phyloP scores from a whole-genome alignment of 768 basidiomycete genomes.

The Boletus subparvulus region DNA sequence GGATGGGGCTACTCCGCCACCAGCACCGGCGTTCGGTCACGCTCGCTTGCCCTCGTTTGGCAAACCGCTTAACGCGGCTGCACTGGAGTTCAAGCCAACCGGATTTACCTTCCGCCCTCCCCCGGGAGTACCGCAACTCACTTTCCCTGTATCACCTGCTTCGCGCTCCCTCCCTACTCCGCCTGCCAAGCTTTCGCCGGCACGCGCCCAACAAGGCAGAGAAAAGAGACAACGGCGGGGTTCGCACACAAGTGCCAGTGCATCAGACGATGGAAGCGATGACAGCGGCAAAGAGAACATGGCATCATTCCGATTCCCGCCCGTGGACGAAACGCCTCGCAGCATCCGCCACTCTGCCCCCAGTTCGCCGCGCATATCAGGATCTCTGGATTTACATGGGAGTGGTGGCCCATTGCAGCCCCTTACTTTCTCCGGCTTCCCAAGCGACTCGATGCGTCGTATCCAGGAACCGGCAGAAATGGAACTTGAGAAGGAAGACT shows the following conservation, averaged over 20 bases:
- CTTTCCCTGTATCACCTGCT: slow-evolving; percentile 30
- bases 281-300: slow-evolving; percentile 61
- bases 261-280: slow-evolving; percentile 37
- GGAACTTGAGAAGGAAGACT: slow-evolving; percentile 9
- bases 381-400: slow-evolving; percentile 21
- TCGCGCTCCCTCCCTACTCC: slow-evolving; percentile 42
- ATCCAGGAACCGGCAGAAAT: slow-evolving; percentile 10
- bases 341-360: slow-evolving; percentile 49
- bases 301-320: slow-evolving; percentile 77
- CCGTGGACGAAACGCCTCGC: slow-evolving; percentile 47
- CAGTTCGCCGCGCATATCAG: slow-evolving; percentile 36
- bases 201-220: slow-evolving; percentile 57
- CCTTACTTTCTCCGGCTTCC: slow-evolving; percentile 70
- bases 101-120: slow-evolving; percentile 79
- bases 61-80: slow-evolving; percentile 75
- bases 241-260: slow-evolving; percentile 33
- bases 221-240: slow-evolving; percentile 74
- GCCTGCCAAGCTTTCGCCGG: slow-evolving; percentile 26
- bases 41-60: slow-evolving; percentile 48
- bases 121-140: slow-evolving; percentile 59
- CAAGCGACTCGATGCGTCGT: slow-evolving; percentile 34
- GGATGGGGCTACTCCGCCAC: slow-evolving; percentile 27
- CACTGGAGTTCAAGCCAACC: slow-evolving; percentile 77
- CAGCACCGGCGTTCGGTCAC: slow-evolving; percentile 41
- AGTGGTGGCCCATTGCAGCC: slow-evolving; percentile 34